Base-by-base conservation (phyloP, 2,329 filamentous ascomycete species). In the Claviceps spartinae region DNA sequence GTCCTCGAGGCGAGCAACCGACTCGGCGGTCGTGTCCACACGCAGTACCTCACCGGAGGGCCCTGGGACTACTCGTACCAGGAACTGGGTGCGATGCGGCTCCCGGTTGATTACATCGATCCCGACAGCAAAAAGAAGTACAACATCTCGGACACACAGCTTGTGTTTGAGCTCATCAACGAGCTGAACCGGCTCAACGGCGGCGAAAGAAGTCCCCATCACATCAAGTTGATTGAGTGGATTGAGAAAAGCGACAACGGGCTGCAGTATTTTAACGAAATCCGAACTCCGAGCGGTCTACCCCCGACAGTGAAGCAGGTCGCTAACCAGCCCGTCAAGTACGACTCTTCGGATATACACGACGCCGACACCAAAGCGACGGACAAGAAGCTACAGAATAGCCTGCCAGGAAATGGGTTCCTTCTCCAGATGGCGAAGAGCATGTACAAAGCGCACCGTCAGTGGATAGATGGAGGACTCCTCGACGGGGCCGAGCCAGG, bases 11-110 rank as follows among this genome's bases (percentile, higher is more conserved):
- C 78, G 0, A 75, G 73, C 5, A 63, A 77, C 41, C 71, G 82
- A 7, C 71, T 85, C 14, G 82, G 82, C 16, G 81, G 82, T 3
- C 75, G 82, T 20, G 75, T 85, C 0, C 78, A 78, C 52, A 85
- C 82, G 2, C 73, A 73, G 51, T 85, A 85, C 51, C 71, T 85
- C 2, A 73, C 74, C 2, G 77, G 74, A 4, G 77, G 71, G 0
- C 77, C 79, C 0, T 74, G 76, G 20, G 72, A 83, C 54, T 84
- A 85, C 59, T 79, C 81, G 20, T 85, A 85, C 61, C 80, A 84
- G 58, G 82, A 84, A 60, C 74, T 74, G 77, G 82, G 82, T 0
- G 78, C 80, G 0, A 84, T 85, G 80, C 69, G 81, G 2, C 79
- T 85, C 56, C 81, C 82, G 0, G 69, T 76, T 16, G 72, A 70